phyloP scores from a whole-genome alignment of 352 stramenopile genomes.

The Phytophthora megakarya region DNA sequence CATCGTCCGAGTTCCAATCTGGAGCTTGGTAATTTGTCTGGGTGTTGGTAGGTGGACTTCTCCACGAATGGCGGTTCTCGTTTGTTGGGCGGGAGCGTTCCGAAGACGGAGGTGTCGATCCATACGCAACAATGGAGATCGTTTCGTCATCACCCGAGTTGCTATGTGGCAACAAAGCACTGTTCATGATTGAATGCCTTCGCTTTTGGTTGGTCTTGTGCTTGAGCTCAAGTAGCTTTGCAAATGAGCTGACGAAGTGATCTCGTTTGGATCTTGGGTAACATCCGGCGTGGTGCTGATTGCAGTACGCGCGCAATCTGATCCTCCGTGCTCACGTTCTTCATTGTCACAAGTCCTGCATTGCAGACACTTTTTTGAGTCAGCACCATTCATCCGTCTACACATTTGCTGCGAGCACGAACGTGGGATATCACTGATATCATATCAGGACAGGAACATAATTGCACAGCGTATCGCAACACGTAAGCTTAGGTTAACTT shows the following conservation, averaged over 20 bases:
- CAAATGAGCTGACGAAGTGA: constrained; percentile 14
- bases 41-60: constrained; percentile 6
- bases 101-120: constrained; percentile 8
- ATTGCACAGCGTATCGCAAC: constrained; percentile 13
- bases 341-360: constrained; percentile 20
- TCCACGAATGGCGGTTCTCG: constrained; percentile 23
- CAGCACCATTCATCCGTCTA: constrained; percentile 6
- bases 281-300: constrained; percentile 9
- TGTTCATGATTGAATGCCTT: constrained; percentile 23
- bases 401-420: no score
- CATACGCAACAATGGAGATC: constrained; percentile 34
- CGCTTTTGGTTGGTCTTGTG: constrained; percentile 3
- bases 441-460: constrained; percentile 28
- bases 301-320: constrained; percentile 13
- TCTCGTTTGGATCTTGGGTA: not conserved
- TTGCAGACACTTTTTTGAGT: constrained; percentile 19
- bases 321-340: constrained; percentile 24
- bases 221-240: constrained; percentile 13
- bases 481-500: no score
- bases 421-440: constrained; percentile 34
- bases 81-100: not conserved
- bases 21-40: constrained; percentile 23
- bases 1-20: constrained; percentile 33
- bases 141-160: constrained; percentile 23
- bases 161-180: constrained; percentile 17